These are phyloP conservation scores for Cetraspora pellucida DNA, from an alignment of 192 early-diverging fungal genomes.

Conservation along the genomic window DNA sequence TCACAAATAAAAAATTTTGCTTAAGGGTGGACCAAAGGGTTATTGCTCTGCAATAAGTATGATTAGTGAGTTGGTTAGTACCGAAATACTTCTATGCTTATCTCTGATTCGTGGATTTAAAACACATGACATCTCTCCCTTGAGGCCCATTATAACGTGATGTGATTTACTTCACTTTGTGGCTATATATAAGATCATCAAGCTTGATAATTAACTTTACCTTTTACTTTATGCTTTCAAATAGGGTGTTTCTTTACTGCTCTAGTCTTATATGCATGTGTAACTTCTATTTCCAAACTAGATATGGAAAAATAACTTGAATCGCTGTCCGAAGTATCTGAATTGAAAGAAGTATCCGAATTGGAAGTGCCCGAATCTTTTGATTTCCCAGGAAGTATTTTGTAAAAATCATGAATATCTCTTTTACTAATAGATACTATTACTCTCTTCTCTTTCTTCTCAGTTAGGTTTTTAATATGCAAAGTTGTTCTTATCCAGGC, in stretches of 20 bases:
- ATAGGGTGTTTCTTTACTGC: constrained; percentile 4
- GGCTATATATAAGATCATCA: no score
- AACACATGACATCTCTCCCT: no score
- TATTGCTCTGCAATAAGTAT: no score
- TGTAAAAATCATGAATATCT: constrained; percentile 5
- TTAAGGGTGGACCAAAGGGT: no score
- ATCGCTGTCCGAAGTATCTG: not conserved
- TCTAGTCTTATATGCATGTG: not conserved
- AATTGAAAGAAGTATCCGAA: not conserved
- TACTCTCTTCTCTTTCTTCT: not conserved
- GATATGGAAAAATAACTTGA: constrained; percentile 7
- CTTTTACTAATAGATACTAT: not conserved
- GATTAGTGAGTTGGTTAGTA: no score
- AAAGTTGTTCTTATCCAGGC: not conserved
- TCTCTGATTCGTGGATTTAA: no score
- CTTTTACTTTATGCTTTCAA: constrained; percentile 9
- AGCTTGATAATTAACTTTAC: constrained; percentile 1
- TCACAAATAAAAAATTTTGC: no score
- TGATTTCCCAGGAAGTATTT: not conserved
- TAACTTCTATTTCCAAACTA: constrained; percentile 10
- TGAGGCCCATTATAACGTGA: no score
- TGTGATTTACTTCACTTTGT: no score
- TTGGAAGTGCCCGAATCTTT: not conserved
- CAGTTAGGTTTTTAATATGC: not conserved
- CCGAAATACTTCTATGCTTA: no score